Evolutionary conservation across 768 basidiomycete species (phyloP).

Genomic region (Pleurotus eryngii): DNA sequence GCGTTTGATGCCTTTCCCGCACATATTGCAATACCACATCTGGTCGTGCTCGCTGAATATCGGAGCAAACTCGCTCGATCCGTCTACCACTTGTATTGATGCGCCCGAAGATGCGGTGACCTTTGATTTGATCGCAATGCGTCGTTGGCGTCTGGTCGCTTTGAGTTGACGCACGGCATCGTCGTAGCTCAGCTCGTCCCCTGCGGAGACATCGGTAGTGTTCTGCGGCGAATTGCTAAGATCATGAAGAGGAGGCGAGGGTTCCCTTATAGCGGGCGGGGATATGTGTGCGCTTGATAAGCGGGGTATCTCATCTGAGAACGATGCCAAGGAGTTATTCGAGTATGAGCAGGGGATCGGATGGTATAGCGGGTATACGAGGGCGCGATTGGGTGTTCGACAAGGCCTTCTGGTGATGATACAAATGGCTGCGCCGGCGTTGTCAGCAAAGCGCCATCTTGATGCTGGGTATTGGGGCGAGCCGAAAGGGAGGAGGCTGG

Average conservation of each 20-base stretch:
- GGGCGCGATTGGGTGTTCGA: no score
- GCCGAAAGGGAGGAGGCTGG: no score
- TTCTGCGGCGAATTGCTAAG: no score
- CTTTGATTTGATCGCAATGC: slow-evolving; percentile 1
- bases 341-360: background rate
- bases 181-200: background rate
- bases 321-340: background rate
- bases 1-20: slow-evolving; percentile 7
- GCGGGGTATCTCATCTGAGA: background rate
- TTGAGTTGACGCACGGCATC: slow-evolving; percentile 3
- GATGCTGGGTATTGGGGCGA: no score
- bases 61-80: background rate
- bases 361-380: no score
- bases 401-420: no score
- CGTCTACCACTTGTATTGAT: background rate
- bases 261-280: background rate
- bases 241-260: background rate
- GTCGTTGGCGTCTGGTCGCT: background rate
- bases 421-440: no score
- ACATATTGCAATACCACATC: slow-evolving; percentile 4
- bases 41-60: slow-evolving; percentile 2
- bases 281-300: background rate
- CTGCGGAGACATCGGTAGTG: background rate
- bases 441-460: no score
- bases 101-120: slow-evolving; percentile 4